phyloP scores from a whole-genome alignment of 108 stramenopile species.

The Cyclotella cryptica region DNA sequence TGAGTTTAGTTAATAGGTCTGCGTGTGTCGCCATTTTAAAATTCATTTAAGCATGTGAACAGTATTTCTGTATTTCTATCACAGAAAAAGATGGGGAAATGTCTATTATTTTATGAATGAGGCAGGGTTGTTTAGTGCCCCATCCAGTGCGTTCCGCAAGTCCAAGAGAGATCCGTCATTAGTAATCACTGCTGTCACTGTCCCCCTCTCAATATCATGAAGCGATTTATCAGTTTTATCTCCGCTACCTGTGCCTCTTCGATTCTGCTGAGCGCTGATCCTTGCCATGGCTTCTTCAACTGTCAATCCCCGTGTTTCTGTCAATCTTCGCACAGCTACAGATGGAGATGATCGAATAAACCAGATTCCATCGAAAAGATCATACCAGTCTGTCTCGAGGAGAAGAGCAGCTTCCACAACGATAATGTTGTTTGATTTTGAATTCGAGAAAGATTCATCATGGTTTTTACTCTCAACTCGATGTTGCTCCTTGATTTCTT shows the following conservation, averaged over 20 bases:
- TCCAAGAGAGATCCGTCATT: constrained; percentile 61
- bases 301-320: constrained; percentile 64
- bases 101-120: constrained; percentile 39
- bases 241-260: constrained; percentile 61
- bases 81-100: too few species aligned
- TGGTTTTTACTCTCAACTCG: neutral
- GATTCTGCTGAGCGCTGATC: constrained; percentile 67
- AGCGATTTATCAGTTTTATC: constrained; percentile 32
- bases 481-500: constrained; percentile 37
- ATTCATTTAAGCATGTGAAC: too few species aligned
- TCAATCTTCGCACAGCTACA: constrained; percentile 63
- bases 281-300: constrained; percentile 69
- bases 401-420: constrained; percentile 85
- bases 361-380: constrained; percentile 85
- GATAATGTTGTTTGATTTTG: constrained; percentile 34
- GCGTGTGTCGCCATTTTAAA: too few species aligned
- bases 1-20: too few species aligned
- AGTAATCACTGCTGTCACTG: constrained; percentile 71
- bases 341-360: constrained; percentile 59
- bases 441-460: constrained; percentile 11
- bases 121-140: constrained; percentile 46
- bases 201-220: constrained; percentile 57
- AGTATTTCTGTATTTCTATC: too few species aligned
- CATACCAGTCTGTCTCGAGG: constrained; percentile 81
- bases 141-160: constrained; percentile 27